Evolutionary conservation across 176 grass and related monocot species (phyloP).

Genomic region (Alopecurus myosuroides): DNA sequence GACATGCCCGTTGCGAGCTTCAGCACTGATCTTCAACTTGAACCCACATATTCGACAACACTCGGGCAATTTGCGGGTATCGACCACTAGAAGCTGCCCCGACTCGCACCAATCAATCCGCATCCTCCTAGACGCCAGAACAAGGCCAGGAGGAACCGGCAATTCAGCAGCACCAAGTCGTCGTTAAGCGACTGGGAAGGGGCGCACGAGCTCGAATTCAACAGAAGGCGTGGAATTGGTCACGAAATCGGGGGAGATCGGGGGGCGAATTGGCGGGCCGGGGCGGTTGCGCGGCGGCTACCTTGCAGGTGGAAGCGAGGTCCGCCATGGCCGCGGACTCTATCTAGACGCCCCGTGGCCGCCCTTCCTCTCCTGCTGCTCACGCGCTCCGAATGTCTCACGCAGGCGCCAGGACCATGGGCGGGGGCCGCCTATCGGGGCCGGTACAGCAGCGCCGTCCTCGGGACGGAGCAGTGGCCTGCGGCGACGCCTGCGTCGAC

Average conservation of each 20-base stretch:
- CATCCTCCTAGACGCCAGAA: neutral
- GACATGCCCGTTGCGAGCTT: neutral
- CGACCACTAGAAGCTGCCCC: neutral
- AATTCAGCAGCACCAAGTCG: too few relatives aligned
- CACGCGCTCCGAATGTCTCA: neutral
- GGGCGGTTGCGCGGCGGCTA: neutral
- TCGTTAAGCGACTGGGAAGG: too few relatives aligned
- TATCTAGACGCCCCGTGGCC: neutral
- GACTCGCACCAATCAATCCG: neutral
- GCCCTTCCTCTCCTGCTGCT: neutral
- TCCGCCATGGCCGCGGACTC: conserved; percentile 41
- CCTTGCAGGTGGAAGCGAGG: conserved; percentile 61
- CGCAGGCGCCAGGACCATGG: conserved; percentile 14
- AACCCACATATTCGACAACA: neutral
- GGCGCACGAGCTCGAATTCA: too few relatives aligned
- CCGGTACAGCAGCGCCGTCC: neutral
- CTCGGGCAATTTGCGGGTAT: neutral
- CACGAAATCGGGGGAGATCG: conserved; percentile 27
- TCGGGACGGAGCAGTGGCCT: neutral
- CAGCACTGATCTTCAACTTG: neutral
- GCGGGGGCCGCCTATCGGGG: conserved; percentile 14
- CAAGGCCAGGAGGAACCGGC: neutral
- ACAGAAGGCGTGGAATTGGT: neutral
- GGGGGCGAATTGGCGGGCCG: neutral
- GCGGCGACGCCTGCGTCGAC: too few relatives aligned